Percentiles rank a stretch among this genome's conserved stretches.
Evolutionary conservation across 345 rosid species (phyloP).

Genomic region (Eutrema japonicum): DNA sequence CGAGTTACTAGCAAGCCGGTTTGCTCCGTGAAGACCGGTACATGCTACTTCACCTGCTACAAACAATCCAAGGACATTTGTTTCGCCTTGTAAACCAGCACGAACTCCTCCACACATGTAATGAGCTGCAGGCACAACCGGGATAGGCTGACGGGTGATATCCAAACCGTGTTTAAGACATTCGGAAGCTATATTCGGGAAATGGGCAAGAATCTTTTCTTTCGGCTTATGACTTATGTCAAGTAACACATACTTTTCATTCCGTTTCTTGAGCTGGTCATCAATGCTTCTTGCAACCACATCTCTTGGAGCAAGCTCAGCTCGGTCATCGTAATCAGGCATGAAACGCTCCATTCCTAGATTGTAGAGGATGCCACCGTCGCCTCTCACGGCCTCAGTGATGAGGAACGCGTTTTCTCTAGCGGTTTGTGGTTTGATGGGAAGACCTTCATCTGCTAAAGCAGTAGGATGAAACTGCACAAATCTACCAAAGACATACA

Average conservation of each 20-base stretch:
- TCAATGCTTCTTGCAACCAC: constrained; percentile 97
- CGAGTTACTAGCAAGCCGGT: constrained; percentile 95
- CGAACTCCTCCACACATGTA: constrained; percentile 99
- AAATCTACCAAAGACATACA: constrained; percentile 54
- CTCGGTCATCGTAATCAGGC: constrained; percentile 87
- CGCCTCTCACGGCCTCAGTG: constrained; percentile 89
- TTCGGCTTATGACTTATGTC: constrained; percentile 87
- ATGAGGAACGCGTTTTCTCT: constrained; percentile 93
- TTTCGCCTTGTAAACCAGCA: constrained; percentile 89
- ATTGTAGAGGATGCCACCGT: constrained; percentile 93
- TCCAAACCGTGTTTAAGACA: constrained; percentile 82
- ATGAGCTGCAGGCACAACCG: constrained; percentile 96
- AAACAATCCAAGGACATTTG: constrained; percentile 82
- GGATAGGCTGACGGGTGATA: constrained; percentile 77
- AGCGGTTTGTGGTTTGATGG: constrained; percentile 58
- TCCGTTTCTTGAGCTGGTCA: constrained; percentile 81
- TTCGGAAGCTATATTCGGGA: constrained; percentile 90
- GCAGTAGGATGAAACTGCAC: constrained; percentile 99
- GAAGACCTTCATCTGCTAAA: constrained; percentile 95
- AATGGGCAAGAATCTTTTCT: constrained; percentile 86
- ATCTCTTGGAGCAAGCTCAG: constrained; percentile 97
- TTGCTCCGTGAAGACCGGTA: constrained; percentile 97
- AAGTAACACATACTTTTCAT: constrained; percentile 79
- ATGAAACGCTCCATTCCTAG: constrained; percentile 81
- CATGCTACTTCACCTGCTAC: constrained; percentile 99